Evolutionary conservation across 2,329 filamentous ascomycete species (phyloP).

Genomic region (Zasmidium cellare): DNA sequence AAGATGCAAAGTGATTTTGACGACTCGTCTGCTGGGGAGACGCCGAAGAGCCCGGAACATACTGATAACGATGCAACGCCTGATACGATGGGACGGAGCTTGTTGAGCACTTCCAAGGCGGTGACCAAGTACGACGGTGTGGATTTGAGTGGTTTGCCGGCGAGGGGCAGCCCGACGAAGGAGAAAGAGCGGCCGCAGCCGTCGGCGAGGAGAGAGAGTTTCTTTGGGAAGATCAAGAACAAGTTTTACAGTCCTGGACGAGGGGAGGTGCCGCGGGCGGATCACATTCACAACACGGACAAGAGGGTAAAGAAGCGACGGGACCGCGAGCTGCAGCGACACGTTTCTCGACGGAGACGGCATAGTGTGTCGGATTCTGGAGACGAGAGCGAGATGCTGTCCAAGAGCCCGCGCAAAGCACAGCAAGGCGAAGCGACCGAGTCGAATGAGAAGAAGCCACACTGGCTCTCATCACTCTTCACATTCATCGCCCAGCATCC

Average conservation of each 20-base stretch:
- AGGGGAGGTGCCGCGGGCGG: conserved; percentile 35
- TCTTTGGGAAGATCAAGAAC: conserved; percentile 31
- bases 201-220: conserved; percentile 26
- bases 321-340: conserved; percentile 28
- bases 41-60: conserved; percentile 47
- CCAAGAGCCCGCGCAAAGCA: conserved; percentile 27
- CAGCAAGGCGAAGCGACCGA: conserved; percentile 16
- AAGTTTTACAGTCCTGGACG: conserved; percentile 40
- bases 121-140: conserved; percentile 3
- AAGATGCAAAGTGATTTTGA: conserved; percentile 38
- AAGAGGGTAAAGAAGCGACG: conserved; percentile 35
- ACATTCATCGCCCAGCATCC: conserved; percentile 65
- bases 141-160: conserved; percentile 14
- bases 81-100: conserved; percentile 26
- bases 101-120: conserved; percentile 15
- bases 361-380: conserved; percentile 35
- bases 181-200: conserved; percentile 23
- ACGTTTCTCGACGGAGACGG: conserved; percentile 27
- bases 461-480: conserved; percentile 51
- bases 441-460: conserved; percentile 19
- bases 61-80: conserved; percentile 34
- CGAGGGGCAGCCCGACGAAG: conserved; percentile 36
- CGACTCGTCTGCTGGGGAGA: conserved; percentile 52
- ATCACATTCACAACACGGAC: conserved; percentile 38
- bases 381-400: conserved; percentile 28